Evolutionary conservation across 306 rosid species (phyloP).

Genomic region (Rubus parviflorus): DNA sequence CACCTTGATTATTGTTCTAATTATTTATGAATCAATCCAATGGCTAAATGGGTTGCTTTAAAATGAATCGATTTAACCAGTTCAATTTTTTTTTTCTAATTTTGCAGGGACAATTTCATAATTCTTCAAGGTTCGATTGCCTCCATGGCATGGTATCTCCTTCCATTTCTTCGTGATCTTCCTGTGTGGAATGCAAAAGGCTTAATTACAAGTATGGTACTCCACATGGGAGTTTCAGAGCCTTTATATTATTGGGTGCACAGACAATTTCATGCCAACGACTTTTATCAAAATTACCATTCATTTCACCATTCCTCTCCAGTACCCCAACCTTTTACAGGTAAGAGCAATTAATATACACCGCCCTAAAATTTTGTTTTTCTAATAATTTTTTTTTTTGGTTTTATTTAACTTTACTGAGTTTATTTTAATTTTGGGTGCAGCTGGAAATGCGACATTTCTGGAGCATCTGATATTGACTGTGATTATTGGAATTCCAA

Average conservation of each 20-base stretch:
- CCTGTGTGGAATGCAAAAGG: slow-evolving; percentile 71
- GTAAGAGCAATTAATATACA: slow-evolving; percentile 33
- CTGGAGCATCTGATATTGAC: slow-evolving; percentile 66
- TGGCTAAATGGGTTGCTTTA: no score
- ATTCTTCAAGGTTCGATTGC: slow-evolving; percentile 68
- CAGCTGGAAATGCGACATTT: slow-evolving; percentile 79
- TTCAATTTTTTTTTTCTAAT: background rate
- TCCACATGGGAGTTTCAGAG: slow-evolving; percentile 78
- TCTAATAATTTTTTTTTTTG: background rate
- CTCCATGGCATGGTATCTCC: slow-evolving; percentile 38
- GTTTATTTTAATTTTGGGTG: slow-evolving; percentile 4
- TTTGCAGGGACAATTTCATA: slow-evolving; percentile 79
- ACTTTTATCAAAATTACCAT: slow-evolving; percentile 63
- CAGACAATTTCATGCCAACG: slow-evolving; percentile 48
- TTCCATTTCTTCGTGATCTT: slow-evolving; percentile 60
- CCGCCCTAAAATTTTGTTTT: background rate
- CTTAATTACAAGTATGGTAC: slow-evolving; percentile 46
- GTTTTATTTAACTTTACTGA: background rate
- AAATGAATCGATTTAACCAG: background rate
- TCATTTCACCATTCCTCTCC: slow-evolving; percentile 85
- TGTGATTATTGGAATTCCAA: slow-evolving; percentile 61
- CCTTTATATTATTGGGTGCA: slow-evolving; percentile 83
- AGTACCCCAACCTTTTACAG: slow-evolving; percentile 62
- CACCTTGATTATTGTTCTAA: background rate
- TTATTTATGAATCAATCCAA: no score